Evolutionary conservation across 257 asterid genomes (phyloP).

Genomic region (Dorcoceras hygrometricum): DNA sequence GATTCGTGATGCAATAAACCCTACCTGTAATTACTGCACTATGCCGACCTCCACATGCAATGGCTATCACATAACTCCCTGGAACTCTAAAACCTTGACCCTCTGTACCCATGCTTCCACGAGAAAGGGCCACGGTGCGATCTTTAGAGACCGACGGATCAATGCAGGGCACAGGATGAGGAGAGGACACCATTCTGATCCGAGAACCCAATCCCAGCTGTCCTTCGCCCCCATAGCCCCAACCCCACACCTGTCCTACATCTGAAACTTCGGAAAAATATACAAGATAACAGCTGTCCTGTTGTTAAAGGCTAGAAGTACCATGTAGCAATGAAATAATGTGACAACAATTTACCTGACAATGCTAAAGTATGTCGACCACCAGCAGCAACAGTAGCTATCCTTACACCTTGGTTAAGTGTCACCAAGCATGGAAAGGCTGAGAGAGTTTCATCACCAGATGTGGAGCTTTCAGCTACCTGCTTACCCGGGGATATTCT

Average conservation of each 20-base stretch:
- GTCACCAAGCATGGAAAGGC: slow-evolving; percentile 89
- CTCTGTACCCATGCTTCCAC: slow-evolving; percentile 54
- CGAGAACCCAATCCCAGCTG: slow-evolving; percentile 96
- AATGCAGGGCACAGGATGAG: slow-evolving; percentile 90
- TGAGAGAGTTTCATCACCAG: slow-evolving; percentile 73
- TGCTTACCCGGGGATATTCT: slow-evolving; percentile 71
- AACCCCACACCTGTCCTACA: slow-evolving; percentile 98
- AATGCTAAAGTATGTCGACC: slow-evolving; percentile 91
- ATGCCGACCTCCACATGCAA: slow-evolving; percentile 99
- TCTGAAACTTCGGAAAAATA: slow-evolving; percentile 55
- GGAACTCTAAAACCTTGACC: slow-evolving; percentile 68
- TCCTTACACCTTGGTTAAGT: slow-evolving; percentile 75
- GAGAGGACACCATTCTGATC: slow-evolving; percentile 92
- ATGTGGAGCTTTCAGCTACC: slow-evolving; percentile 69
- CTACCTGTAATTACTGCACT: slow-evolving; percentile 94
- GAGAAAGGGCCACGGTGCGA: slow-evolving; percentile 49
- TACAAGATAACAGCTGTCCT: slow-evolving; percentile 27
- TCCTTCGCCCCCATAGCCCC: slow-evolving; percentile 99
- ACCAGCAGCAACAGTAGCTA: slow-evolving; percentile 86
- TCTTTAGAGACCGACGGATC: slow-evolving; percentile 57
- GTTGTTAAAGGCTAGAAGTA: slow-evolving; percentile 19
- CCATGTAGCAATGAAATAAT: slow-evolving; percentile 13
- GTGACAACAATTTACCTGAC: slow-evolving; percentile 57
- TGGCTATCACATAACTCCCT: slow-evolving; percentile 72
- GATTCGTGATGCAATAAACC: not conserved